Base-by-base conservation (phyloP, 1,284 basidiomycete species). In the Trametes pubescens region DNA sequence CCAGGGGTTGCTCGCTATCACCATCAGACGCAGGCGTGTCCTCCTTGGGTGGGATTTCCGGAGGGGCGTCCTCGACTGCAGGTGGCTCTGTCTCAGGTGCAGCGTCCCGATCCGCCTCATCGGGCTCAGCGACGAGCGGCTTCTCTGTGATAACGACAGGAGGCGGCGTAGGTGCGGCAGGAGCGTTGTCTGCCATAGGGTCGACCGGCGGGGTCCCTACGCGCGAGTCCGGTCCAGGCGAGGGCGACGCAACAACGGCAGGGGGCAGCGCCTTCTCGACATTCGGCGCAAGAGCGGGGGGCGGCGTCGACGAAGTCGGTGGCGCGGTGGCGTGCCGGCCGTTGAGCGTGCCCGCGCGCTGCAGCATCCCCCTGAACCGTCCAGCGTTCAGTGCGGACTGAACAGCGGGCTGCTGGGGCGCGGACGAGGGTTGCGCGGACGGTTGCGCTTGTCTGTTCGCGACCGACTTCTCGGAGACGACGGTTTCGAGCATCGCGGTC, bases 401-500 rank as follows among this genome's bases (percentile, higher is more conserved):
- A 44, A 32, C 59, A 21, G 59, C 44, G 57, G 55, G 26, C 29
- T 68, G 46, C 58, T 71, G 66, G 10, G 72, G 60, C 29, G 70
- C 60, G 1, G 69, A 49, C 14, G 68, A 68, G 22, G 69, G 64
- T 18, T 52, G 56, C 29, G 26, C 44, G 57, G 58, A 18, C 22
- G 29, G 37, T 55, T 71, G 66, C 2, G 72, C 60, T 11, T 70
- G 65, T 22, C 58, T 60, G 55, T 77, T 77, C 49, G 81, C 77
- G 61, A 88, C 70, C 21, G 77, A 72, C 74, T 95, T 94, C 75
- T 95, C 93, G 52, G 84, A 80, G 58, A 96, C 88, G 54, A 96
- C 86, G 10, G 87, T 93, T 75, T 94, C 91, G 13, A 96, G 85
- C 85, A 93, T 92, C 18, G 82, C 83, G 13, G 89, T 89, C 0